Evolutionary conservation across 208 protist species (phyloP), one percentile per base, ranked within the genome.

Genomic region (Lotmaria passim): DNA sequence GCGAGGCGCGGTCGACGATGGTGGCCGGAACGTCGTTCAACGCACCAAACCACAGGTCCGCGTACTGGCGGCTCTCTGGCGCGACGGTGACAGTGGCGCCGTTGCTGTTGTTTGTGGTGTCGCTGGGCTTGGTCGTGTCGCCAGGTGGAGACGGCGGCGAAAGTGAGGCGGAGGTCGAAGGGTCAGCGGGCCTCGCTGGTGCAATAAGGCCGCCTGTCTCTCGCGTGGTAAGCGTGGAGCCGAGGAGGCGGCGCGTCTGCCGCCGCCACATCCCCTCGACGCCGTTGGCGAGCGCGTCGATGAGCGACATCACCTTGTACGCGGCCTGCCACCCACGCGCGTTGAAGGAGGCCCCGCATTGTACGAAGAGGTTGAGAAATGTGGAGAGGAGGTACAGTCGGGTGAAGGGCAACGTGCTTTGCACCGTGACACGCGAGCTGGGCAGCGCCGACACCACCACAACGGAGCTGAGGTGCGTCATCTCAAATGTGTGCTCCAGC

Each of bases 281-380:
- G 21, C 90, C 90, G 61, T 95, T 95, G 2, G 86, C 88, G 44
- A 92, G 67, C 8, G 84, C 79, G 56, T 95, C 90, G 15, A 95
- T 51, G 5, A 95, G 71, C 6, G 90, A 95, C 23, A 95, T 61
- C 3, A 71, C 73, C 17, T 73, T 85, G 77, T 95, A 95, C 28
- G 80, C 86, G 7, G 76, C 64, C 76, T 87, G 69, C 87, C 90
- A 95, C 51, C 73, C 73, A 19, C 76, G 77, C 21, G 81, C 41
- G 43, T 85, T 85, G 53, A 95, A 87, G 23, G 73, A 89, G 11
- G 74, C 67, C 34, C 90, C 90, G 59, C 83, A 86, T 26, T 65
- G 41, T 34, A 90, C 31, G 64, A 87, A 95, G 23, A 92, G 64
- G 67, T 93, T 89, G 6, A 95, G 57, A 31, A 91, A 81, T 5